Evolutionary conservation across 495 filamentous ascomycete species (phyloP), one percentile per base, ranked within the genome.

Genomic region (Daldinia bambusicola): DNA sequence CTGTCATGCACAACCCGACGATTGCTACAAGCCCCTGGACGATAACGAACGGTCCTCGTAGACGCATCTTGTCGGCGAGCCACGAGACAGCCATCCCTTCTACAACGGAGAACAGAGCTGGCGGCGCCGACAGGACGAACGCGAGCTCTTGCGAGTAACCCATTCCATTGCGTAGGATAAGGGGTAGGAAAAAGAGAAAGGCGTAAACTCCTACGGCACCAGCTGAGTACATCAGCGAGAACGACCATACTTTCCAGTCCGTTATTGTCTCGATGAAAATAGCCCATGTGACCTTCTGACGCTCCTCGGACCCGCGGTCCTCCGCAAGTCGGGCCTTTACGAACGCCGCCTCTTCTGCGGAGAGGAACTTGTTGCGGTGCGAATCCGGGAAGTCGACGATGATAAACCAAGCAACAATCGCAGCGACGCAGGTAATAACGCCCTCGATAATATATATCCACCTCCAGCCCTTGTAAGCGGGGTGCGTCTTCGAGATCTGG

Each of bases 31-130:
- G 14, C 0, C 78, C 74, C 53, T 90, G 89, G 62, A 81, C 66
- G n/a, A 85, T 71, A 7, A 91, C 75, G 26, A 89, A 80, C 1
- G 83, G 81, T 0, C 83, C 86, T 26, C 89, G 85, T 18, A 85
- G 72, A 20, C 77, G 87, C 60, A 84, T 84, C 67, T 80, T 82
- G 67, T 91, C 89, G 13, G 82, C 85, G 12, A 84, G 66, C 82
- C 80, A 87, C 52, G 85, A 83, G 3, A 81, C 76, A 20, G 41
- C 62, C 55, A 80, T 59, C 13, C 72, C 83, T 14, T 82, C 66
- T 32, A 81, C 80, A 9, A 90, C 86, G 0, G 90, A 86, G 72
- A 89, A 93, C 69, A 91, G 91, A 73, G 92, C 92, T 0, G 91
- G 91, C 68, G 91, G 91, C 0, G 90, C 90, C 1, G 89, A 89